Percentiles rank a stretch among this genome's conserved stretches.
phyloP scores from a whole-genome alignment of 352 stramenopile genomes.

The Phytophthora vignae region DNA sequence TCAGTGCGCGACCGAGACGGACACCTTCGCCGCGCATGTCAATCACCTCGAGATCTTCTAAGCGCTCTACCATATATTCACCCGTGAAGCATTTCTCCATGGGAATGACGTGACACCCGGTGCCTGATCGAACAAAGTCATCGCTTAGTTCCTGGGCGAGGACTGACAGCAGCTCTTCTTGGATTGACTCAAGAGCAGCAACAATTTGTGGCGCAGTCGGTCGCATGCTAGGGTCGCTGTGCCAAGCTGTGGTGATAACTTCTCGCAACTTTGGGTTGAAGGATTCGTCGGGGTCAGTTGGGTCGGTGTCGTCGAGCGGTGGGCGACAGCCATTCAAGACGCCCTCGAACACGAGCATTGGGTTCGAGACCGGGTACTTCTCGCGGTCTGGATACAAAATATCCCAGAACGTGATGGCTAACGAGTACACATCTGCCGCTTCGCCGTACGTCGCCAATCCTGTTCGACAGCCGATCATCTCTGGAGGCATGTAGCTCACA shows the following conservation, averaged over 20 bases:
- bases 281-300: slow-evolving; percentile 5
- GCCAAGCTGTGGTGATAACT: slow-evolving; percentile 66
- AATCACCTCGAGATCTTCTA: slow-evolving; percentile 45
- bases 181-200: slow-evolving; percentile 53
- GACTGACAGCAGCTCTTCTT: slow-evolving; percentile 63
- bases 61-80: slow-evolving; percentile 40
- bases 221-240: slow-evolving; percentile 53
- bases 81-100: slow-evolving; percentile 45
- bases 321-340: slow-evolving; percentile 59
- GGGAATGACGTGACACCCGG: slow-evolving; percentile 10
- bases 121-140: slow-evolving; percentile 39
- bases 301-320: slow-evolving; percentile 39
- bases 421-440: slow-evolving; percentile 74
- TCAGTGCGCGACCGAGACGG: slow-evolving; percentile 60
- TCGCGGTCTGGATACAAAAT: slow-evolving; percentile 58
- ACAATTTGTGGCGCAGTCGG: slow-evolving; percentile 63
- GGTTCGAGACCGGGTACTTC: slow-evolving; percentile 57
- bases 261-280: slow-evolving; percentile 60
- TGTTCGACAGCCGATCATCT: slow-evolving; percentile 64
- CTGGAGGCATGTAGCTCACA: slow-evolving; percentile 79
- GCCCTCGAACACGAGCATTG: slow-evolving; percentile 59
- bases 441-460: slow-evolving; percentile 65
- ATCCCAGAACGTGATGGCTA: slow-evolving; percentile 82
- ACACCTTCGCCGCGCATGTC: slow-evolving; percentile 41
- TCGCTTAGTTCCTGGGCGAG: slow-evolving; percentile 61